Percentiles rank a stretch among this genome's conserved stretches.
Conservation (phyloP, 352 stramenopile species). For the Globisporangium okanoganense region DNA sequence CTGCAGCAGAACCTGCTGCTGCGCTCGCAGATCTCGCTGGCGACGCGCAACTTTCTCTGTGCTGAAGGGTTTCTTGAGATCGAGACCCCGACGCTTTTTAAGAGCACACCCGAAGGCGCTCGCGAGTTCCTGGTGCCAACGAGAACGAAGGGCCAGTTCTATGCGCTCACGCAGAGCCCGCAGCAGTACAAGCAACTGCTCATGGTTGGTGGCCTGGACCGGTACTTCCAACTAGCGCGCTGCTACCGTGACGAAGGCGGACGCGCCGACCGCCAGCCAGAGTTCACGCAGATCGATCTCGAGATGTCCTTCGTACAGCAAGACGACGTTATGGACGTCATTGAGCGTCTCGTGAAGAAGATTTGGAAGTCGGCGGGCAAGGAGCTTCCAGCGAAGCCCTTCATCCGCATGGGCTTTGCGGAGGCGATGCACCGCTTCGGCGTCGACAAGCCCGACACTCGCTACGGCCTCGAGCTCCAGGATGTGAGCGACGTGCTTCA, state of each 20-base stretch:
- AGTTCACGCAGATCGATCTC: constrained; percentile 91
- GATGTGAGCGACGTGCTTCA: constrained; percentile 47
- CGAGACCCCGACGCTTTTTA: constrained; percentile 87
- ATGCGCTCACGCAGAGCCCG: constrained; percentile 86
- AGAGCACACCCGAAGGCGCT: constrained; percentile 83
- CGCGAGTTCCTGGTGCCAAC: constrained; percentile 86
- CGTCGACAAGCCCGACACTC: constrained; percentile 85
- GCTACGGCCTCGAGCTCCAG: constrained; percentile 66
- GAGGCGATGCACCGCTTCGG: constrained; percentile 80
- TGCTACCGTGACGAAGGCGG: constrained; percentile 90
- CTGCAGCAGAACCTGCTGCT: constrained; percentile 82
- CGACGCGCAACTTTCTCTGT: constrained; percentile 67
- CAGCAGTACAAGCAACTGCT: constrained; percentile 93
- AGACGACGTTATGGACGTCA: constrained; percentile 68
- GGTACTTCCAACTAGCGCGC: constrained; percentile 88
- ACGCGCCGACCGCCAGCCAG: constrained; percentile 83
- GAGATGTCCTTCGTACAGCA: constrained; percentile 86
- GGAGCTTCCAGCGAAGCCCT: constrained; percentile 30
- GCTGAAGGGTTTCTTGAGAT: constrained; percentile 80
- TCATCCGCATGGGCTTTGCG: constrained; percentile 66
- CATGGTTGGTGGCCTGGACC: constrained; percentile 85
- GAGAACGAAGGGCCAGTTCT: constrained; percentile 65
- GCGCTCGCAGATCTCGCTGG: constrained; percentile 66
- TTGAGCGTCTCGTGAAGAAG: constrained; percentile 68
- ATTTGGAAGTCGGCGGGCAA: constrained; percentile 60